Percentiles rank a stretch among this genome's conserved stretches.
Conservation (phyloP, 1,284 basidiomycete genomes). For the Clitocybe nebularis region DNA sequence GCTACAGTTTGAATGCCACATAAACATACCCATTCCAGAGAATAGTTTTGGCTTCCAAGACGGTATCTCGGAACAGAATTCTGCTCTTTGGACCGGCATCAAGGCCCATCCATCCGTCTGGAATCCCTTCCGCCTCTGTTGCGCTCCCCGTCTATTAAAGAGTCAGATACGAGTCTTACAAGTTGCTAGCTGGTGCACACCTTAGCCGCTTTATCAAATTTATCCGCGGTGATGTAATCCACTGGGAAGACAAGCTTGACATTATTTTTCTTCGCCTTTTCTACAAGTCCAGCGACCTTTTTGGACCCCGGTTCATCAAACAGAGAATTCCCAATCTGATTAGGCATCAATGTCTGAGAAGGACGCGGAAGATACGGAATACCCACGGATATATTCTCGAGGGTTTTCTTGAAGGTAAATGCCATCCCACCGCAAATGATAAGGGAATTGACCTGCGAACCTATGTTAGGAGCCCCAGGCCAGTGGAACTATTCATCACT, state of each 20-base stretch:
- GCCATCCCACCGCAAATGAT: conserved; percentile 99
- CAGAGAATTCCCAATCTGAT: conserved; percentile 87
- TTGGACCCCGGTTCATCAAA: conserved; percentile 90
- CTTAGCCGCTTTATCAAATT: conserved; percentile 91
- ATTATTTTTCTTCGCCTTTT: conserved; percentile 92
- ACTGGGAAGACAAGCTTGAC: conserved; percentile 96
- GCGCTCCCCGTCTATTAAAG: conserved; percentile 62
- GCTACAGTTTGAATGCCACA: no score
- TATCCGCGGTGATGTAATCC: conserved; percentile 93
- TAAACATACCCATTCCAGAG: conserved; percentile 92
- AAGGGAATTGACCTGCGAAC: conserved; percentile 79
- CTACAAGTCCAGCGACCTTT: conserved; percentile 82
- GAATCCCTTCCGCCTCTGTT: conserved; percentile 85
- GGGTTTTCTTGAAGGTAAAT: conserved; percentile 98
- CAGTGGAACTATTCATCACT: conserved; percentile 2
- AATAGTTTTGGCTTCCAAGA: conserved; percentile 91
- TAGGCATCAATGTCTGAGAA: background rate
- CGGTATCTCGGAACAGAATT: conserved; percentile 77
- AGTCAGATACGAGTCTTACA: conserved; percentile 4
- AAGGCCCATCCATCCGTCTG: conserved; percentile 93
- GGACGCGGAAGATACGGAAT: background rate
- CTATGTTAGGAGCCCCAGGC: background rate
- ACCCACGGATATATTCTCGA: conserved; percentile 73
- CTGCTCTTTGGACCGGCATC: conserved; percentile 84
- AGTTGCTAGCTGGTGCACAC: conserved; percentile 33